phyloP scores from a whole-genome alignment of 2,329 filamentous ascomycete species.

The Fusarium hainanense region DNA sequence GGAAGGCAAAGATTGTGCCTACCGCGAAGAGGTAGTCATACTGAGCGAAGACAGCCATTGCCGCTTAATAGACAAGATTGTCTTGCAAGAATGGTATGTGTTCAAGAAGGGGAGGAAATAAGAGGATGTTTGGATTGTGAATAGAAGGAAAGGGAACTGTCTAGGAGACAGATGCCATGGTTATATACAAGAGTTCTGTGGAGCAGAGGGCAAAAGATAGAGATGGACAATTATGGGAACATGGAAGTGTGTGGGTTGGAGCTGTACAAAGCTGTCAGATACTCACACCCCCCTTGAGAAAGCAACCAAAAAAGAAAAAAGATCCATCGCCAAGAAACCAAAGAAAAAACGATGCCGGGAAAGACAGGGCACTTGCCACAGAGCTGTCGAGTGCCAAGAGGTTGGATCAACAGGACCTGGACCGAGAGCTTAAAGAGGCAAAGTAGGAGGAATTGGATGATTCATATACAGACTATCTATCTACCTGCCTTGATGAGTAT shows the following conservation, averaged over 20 bases:
- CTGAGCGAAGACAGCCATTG: conserved; percentile 54
- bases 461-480: neutral
- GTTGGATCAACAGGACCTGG: conserved; percentile 25
- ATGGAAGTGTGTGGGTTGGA: neutral
- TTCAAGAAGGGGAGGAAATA: neutral
- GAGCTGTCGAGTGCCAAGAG: conserved; percentile 30
- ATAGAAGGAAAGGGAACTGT: neutral
- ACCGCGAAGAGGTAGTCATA: conserved; percentile 73
- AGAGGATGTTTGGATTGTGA: neutral
- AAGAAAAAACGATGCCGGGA: conserved; percentile 3
- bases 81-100: neutral
- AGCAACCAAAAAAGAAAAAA: neutral
- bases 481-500: neutral
- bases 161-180: conserved; percentile 9
- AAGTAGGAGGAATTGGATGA: neutral
- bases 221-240: neutral
- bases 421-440: conserved; percentile 2
- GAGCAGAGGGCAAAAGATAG: neutral
- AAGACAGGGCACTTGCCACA: conserved; percentile 19
- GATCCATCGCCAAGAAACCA: conserved; percentile 26
- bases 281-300: conserved; percentile 13
- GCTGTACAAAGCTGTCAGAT: neutral
- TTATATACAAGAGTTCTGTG: conserved; percentile 21
- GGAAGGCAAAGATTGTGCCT: conserved; percentile 72
- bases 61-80: conserved; percentile 11